phyloP scores from a whole-genome alignment of 1,284 basidiomycete species.

The Fistulina hepatica region DNA sequence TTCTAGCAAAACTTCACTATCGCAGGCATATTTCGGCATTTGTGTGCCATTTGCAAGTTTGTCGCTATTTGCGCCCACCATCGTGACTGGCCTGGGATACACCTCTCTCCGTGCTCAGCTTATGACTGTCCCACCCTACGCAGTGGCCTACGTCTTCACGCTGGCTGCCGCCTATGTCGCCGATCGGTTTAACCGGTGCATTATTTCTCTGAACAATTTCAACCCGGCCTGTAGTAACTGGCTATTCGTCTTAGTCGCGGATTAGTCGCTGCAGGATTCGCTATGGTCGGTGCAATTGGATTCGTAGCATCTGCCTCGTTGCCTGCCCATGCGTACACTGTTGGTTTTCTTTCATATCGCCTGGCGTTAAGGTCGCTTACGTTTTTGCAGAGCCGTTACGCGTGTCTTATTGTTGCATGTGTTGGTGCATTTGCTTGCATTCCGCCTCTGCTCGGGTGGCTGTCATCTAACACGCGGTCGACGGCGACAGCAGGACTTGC shows the following conservation, averaged over 20 bases:
- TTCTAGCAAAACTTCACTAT: too few species aligned
- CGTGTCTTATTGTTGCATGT: constrained; percentile 24
- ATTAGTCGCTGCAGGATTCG: constrained; percentile 22
- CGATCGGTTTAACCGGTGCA: constrained; percentile 12
- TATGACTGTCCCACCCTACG: constrained; percentile 44
- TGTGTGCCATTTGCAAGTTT: constrained; percentile 25
- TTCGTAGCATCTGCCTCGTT: constrained; percentile 13
- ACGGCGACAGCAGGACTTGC: constrained; percentile 22
- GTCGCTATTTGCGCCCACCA: constrained; percentile 27
- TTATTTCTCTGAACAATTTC: too few species aligned
- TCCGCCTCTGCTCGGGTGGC: constrained; percentile 28
- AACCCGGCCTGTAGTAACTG: background rate
- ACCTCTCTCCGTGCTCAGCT: constrained; percentile 37
- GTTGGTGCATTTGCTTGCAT: constrained; percentile 26
- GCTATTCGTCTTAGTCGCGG: constrained; percentile 11
- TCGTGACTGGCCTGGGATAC: constrained; percentile 33
- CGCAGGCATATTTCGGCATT: constrained; percentile 18
- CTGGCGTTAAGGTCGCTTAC: background rate
- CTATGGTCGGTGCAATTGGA: constrained; percentile 13
- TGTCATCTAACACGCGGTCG: constrained; percentile 23
- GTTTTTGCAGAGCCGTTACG: constrained; percentile 20
- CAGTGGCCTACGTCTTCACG: constrained; percentile 28
- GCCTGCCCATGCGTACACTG: constrained; percentile 11
- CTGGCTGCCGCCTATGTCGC: constrained; percentile 16
- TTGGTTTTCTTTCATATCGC: constrained; percentile 2